Evolutionary conservation across 1,284 basidiomycete genomes (phyloP), one percentile per base, ranked within the genome.

Genomic region (Pseudozyma flocculosa): DNA sequence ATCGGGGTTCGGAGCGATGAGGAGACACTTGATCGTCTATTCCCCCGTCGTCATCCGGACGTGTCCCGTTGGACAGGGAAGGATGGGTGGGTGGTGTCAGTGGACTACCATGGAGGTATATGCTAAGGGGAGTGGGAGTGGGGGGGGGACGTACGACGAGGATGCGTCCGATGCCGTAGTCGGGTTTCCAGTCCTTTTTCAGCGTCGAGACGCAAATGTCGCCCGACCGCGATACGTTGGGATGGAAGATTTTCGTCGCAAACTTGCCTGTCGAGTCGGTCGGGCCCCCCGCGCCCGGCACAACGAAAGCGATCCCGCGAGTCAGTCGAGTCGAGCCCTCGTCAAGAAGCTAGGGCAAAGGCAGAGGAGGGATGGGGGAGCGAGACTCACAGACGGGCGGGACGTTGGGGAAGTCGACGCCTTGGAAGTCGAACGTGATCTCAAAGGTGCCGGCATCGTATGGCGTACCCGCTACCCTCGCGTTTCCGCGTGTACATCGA

Each of bases 171-270:
- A 96, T 90, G 23, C 92, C 92, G 68, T 90, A 93, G n/a, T 86
- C 84, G 18, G 88, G 84, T 78, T 90, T 87, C 93, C 93, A 96
- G 72, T 93, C 91, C 80, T 95, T 96, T 82, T 96, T 96, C 24
- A 97, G 82, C 4, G 92, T 96, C 80, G 93, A 93, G 11, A 96
- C 93, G 79, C 93, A 97, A 68, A 97, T 97, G 79, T 95, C 93
- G 29, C 92, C 92, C 0, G 84, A 78, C 26, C 85, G 83, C 0
- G 91, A 93, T 24, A 96, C 90, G 73, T 97, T 96, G 0, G 93
- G 93, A 73, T 96, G 93, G 80, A 96, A 96, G 58, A 97, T 93
- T 92, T 47, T 48, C 11, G 63, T 61, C 14, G 37, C 43, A 37
- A 58, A 66, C 1, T 38, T 43, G 34, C 40, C 40, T 42, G 40